Evolutionary conservation across 305 asterid species (phyloP), one percentile per base, ranked within the genome.

Genomic region (Fraxinus albicans): DNA sequence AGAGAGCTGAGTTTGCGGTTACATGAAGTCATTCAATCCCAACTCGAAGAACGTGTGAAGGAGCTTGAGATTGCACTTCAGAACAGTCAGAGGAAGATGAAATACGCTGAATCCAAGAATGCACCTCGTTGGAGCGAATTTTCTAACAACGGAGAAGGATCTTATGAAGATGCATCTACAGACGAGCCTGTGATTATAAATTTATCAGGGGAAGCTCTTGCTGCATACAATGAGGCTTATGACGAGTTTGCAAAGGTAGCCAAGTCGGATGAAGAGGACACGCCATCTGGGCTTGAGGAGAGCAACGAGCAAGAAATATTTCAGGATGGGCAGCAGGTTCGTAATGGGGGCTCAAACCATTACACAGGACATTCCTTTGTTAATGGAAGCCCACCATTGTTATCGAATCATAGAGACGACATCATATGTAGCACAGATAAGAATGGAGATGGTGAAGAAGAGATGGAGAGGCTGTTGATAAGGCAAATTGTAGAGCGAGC

Each of bases 401-500:
- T 53, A 55, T 35, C 76, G 12, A 4, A 35, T 13, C 42, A 7
- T 7, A 23, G 40, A 55, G 44, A 67, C 12, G 87, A 77, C 42
- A 8, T 70, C 21, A 55, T 55, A 23, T 12, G 84, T 23, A 81
- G 84, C 55, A 81, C 73, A 53, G 75, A 85, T n/a, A 89, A 76
- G 12, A 84, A 74, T 80, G 89, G 82, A 12, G 85, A 63, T 74
- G 79, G 84, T 25, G 85, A 87, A 21, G 97, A 93, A 85, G 99
- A 94, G 87, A 90, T 90, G 93, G 99, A 94, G 87, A 90, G 87
- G 90, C 83, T 93, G 86, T 86, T 95, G 90, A 92, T 95, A 80
- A 87, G 86, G 88, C 97, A 93, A 81, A 88, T 95, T 55, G 94
- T 94, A 25, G 98, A 95, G 90, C 89, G 87, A 89, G 97, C 97